Evolutionary conservation across 169 alveolate species (phyloP), one percentile per base, ranked within the genome.

Genomic region (Miamiensis avidus): DNA sequence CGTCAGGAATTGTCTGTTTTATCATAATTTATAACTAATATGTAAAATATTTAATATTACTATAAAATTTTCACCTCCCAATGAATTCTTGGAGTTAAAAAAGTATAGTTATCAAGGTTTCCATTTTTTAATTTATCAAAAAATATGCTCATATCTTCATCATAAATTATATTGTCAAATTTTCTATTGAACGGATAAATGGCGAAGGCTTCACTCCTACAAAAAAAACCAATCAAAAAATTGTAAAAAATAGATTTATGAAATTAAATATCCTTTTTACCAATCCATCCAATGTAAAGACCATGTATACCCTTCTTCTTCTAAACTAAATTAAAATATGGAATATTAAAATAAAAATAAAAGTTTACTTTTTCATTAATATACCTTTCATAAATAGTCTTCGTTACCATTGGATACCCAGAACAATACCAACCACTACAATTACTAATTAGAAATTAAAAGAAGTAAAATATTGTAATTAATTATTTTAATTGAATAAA

Each of bases 31-130:
- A 49, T 11, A 11, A 11, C 4, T 11, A 49, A 49, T 49, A 11
- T 11, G 4, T 49, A 49, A 49, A 49, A 11, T 11, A 49, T 49
- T 11, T 11, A 11, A 49, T 11, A 11, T 49, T 49, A 4, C 69
- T 49, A 11, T 20, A 49, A 49, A 49, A 49, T 49, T 49, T 49
- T 49, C 20, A 49, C 69, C 4, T 4, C 4, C 69, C 69, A 49
- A 20, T 11, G 20, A 49, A 49, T 49, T 11, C 26, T 11, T 49
- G 82, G 82, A 33, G 28, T 77, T 11, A 77, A 33, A n/a, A 31
- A 33, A 25, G 82, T 77, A 33, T 77, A 77, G 72, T 77, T 77
- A 33, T 33, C 65, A 28, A 77, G 34, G 26, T 77, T 77, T 15
- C 82, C 82, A 20, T n/a, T 77, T 33, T 31, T 29, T 33, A 69